Conservation (phyloP, 441 rosid genomes). For the Flueggea neowawraea region DNA sequence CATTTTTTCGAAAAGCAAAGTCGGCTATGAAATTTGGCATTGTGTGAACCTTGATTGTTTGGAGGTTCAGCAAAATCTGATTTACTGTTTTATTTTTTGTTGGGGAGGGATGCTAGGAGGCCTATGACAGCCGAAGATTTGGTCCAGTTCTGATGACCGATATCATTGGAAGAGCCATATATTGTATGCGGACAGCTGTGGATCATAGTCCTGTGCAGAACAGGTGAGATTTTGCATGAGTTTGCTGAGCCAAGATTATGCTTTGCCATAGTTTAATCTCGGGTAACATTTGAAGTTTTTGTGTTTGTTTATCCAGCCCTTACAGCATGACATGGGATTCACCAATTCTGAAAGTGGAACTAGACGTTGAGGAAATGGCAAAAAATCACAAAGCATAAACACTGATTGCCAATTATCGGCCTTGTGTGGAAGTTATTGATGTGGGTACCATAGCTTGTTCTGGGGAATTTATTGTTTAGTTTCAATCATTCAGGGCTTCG, state of each 20-base stretch:
- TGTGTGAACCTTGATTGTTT: too few relatives aligned
- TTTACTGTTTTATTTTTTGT: not conserved
- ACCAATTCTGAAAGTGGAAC: slow-evolving; percentile 77
- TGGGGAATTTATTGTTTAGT: too few relatives aligned
- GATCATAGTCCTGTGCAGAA: slow-evolving; percentile 93
- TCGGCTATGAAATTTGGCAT: too few relatives aligned
- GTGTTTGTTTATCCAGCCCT: slow-evolving; percentile 32
- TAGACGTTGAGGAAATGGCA: slow-evolving; percentile 88
- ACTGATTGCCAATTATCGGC: not conserved
- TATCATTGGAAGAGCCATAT: slow-evolving; percentile 85
- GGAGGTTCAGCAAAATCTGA: not conserved
- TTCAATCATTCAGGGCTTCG: too few relatives aligned
- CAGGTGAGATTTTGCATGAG: slow-evolving; percentile 44
- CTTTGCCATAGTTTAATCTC: not conserved
- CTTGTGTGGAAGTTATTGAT: too few relatives aligned
- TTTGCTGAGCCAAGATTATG: not conserved
- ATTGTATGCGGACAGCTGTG: slow-evolving; percentile 73
- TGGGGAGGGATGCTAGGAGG: slow-evolving; percentile 43
- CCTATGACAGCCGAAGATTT: slow-evolving; percentile 80
- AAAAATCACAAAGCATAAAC: slow-evolving; percentile 66
- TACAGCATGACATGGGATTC: slow-evolving; percentile 62
- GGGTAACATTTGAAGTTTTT: slow-evolving; percentile 3
- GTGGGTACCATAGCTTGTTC: too few relatives aligned
- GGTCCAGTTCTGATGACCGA: slow-evolving; percentile 78
- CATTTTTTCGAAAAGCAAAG: too few relatives aligned